Percentiles rank a stretch among this genome's conserved stretches.
Conservation (phyloP, 139 green algal genomes). For the Asterochloris sp. region DNA sequence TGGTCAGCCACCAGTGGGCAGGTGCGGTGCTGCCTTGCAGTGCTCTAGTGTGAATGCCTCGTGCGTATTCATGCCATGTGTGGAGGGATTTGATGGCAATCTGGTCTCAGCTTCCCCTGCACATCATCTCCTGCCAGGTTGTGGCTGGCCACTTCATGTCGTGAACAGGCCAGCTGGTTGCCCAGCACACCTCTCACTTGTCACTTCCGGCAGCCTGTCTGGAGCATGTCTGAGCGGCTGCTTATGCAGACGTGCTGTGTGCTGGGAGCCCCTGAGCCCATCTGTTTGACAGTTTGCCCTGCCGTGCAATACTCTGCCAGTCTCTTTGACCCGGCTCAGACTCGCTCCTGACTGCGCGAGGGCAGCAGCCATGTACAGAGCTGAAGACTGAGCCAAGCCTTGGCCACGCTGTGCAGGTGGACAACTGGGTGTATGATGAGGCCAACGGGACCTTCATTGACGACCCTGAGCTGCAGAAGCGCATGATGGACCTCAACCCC, state of each 20-base stretch:
- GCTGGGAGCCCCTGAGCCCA: not conserved
- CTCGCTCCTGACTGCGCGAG: not conserved
- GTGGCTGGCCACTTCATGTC: no score
- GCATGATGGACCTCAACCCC: slow-evolving; percentile 96
- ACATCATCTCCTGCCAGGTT: no score
- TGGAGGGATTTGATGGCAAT: no score
- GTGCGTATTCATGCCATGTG: no score
- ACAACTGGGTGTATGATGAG: slow-evolving; percentile 99
- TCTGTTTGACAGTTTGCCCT: no score
- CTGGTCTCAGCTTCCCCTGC: no score
- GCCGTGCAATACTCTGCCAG: no score
- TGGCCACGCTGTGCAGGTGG: slow-evolving; percentile 52
- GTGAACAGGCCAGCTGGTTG: no score
- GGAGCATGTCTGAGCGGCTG: not conserved
- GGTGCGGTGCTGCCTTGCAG: slow-evolving; percentile 24
- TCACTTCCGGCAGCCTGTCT: no score
- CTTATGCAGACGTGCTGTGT: not conserved
- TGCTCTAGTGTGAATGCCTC: no score
- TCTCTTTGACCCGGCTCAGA: not conserved
- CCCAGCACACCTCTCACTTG: no score
- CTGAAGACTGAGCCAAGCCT: not conserved
- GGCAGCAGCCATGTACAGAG: not conserved
- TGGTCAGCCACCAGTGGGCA: slow-evolving; percentile 92
- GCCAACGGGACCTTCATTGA: slow-evolving; percentile 95
- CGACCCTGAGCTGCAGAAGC: slow-evolving; percentile 91